Evolutionary conservation across 768 basidiomycete genomes (phyloP).

Genomic region (Tubosaeta sp.): DNA sequence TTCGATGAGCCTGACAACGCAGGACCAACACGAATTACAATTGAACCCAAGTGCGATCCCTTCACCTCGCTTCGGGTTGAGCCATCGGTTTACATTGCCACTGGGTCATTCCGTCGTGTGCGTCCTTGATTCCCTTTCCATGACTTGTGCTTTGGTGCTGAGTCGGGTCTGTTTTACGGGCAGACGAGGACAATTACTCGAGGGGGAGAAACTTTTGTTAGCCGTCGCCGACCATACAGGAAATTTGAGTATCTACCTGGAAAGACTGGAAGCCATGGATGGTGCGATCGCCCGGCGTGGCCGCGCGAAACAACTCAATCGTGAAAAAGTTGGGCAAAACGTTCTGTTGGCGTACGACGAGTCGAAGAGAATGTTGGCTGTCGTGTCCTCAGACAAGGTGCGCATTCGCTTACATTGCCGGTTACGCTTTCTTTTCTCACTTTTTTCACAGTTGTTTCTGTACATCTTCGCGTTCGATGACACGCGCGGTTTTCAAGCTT

Average conservation of each 20-base stretch:
- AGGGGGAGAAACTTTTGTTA: slow-evolving; percentile 37
- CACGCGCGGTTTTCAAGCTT: slow-evolving; percentile 36
- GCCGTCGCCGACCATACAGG: slow-evolving; percentile 35
- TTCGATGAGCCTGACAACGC: slow-evolving; percentile 22
- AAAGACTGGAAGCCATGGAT: slow-evolving; percentile 29
- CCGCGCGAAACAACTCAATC: slow-evolving; percentile 33
- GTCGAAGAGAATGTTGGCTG: slow-evolving; percentile 41
- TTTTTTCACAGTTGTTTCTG: slow-evolving; percentile 28
- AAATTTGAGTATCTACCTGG: slow-evolving; percentile 38
- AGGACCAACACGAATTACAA: slow-evolving; percentile 28
- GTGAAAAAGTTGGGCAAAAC: slow-evolving; percentile 44
- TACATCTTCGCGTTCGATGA: slow-evolving; percentile 50
- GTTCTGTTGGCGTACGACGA: slow-evolving; percentile 50
- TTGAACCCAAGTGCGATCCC: slow-evolving; percentile 18
- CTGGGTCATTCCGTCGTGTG: slow-evolving; percentile 19
- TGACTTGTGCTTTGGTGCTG: too few species aligned
- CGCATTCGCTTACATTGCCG: not conserved
- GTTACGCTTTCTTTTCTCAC: too few species aligned
- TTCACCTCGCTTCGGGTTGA: slow-evolving; percentile 16
- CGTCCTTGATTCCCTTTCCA: not conserved
- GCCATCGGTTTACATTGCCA: slow-evolving; percentile 15
- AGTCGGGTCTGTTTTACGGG: too few species aligned
- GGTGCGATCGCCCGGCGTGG: slow-evolving; percentile 26
- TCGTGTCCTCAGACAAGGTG: slow-evolving; percentile 43
- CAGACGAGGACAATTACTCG: slow-evolving; percentile 40